Conservation (phyloP, 768 basidiomycete genomes). For the Dioszegia crocea region DNA sequence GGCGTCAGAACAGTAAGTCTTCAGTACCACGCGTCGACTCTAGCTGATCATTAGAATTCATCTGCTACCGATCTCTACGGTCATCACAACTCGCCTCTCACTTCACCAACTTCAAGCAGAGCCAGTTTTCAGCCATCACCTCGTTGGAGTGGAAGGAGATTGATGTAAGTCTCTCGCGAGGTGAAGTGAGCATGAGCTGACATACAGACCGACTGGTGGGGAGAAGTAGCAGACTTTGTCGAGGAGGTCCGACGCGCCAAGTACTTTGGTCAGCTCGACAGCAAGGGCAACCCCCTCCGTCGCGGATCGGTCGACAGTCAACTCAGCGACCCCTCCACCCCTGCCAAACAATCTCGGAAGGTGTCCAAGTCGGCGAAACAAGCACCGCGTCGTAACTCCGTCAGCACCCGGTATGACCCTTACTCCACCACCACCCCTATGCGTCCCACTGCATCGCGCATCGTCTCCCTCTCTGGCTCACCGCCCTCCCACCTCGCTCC, state of each 20-base stretch:
- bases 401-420: neutral
- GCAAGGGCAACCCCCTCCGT: neutral
- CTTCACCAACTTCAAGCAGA: constrained; percentile 8
- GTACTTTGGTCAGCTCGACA: constrained; percentile 1
- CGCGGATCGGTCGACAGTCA: neutral
- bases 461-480: neutral
- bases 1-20: constrained; percentile 8
- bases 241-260: constrained; percentile 1
- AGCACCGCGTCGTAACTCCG: neutral
- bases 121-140: constrained; percentile 7
- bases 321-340: neutral
- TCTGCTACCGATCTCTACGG: constrained; percentile 7
- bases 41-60: constrained; percentile 3
- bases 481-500: neutral
- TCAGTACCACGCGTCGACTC: neutral
- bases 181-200: neutral
- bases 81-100: neutral
- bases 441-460: neutral
- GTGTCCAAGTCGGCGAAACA: neutral
- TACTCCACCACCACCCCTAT: neutral
- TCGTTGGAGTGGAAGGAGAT: constrained; percentile 8
- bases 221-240: constrained; percentile 2
- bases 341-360: neutral
- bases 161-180: neutral
- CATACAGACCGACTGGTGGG: constrained; percentile 4